phyloP scores from a whole-genome alignment of 2,329 filamentous ascomycete species.

The Iodosphaeria phyllophila region DNA sequence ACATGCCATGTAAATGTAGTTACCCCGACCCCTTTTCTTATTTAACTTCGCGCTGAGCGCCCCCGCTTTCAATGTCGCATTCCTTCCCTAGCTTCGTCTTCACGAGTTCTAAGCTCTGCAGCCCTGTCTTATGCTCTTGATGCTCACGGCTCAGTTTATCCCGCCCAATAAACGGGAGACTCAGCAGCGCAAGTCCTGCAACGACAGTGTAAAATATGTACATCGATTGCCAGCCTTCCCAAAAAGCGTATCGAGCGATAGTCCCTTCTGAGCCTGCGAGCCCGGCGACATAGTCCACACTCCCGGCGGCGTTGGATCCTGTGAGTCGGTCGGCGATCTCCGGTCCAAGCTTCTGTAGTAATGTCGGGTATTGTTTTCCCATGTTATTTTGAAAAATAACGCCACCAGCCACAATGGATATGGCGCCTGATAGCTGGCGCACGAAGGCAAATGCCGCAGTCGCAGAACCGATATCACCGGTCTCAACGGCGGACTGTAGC shows the following conservation, averaged over 20 bases:
- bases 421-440: constrained; percentile 48
- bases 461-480: constrained; percentile 46
- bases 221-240: constrained; percentile 32
- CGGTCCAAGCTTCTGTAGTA: constrained; percentile 29
- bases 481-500: constrained; percentile 41
- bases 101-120: constrained; percentile 20
- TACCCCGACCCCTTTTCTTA: not conserved
- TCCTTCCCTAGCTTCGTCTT: not conserved
- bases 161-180: constrained; percentile 28
- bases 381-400: constrained; percentile 65
- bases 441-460: constrained; percentile 50
- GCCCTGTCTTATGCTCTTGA: constrained; percentile 37
- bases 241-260: constrained; percentile 22
- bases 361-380: constrained; percentile 29
- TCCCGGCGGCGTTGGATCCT: constrained; percentile 29
- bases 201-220: constrained; percentile 36
- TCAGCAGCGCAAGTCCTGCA: constrained; percentile 24
- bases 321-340: constrained; percentile 25
- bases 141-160: constrained; percentile 34
- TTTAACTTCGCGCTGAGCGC: too few species aligned
- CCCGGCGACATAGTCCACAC: constrained; percentile 26
- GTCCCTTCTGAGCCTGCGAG: constrained; percentile 21
- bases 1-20: too few species aligned
- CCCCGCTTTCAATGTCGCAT: constrained; percentile 1
- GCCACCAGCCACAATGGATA: constrained; percentile 55